Conservation (phyloP, 345 rosid genomes). For the Capsella bursapastoris region DNA sequence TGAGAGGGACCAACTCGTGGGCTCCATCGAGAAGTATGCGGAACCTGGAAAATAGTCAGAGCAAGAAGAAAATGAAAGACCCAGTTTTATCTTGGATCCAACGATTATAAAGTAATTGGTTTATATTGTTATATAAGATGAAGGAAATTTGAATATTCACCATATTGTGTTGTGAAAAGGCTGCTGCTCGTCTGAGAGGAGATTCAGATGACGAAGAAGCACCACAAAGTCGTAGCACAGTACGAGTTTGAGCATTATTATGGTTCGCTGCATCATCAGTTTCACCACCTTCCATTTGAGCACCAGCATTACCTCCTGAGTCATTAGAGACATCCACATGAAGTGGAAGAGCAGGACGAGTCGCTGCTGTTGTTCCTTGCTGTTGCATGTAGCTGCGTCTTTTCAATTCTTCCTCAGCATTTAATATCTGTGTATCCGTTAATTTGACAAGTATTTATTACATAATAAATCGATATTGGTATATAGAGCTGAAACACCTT, state of each 20-base stretch:
- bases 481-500: neutral
- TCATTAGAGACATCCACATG: constrained; percentile 75
- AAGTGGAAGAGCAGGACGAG: constrained; percentile 63
- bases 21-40: constrained; percentile 68
- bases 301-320: constrained; percentile 60
- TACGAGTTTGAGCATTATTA: constrained; percentile 61
- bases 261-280: constrained; percentile 65
- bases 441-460: constrained; percentile 6
- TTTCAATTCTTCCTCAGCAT: constrained; percentile 89
- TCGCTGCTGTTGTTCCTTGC: constrained; percentile 51
- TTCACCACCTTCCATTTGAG: constrained; percentile 75
- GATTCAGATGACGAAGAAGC: constrained; percentile 87
- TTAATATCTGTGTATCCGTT: constrained; percentile 60
- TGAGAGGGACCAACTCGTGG: constrained; percentile 75
- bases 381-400: constrained; percentile 55
- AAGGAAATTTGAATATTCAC: constrained; percentile 44
- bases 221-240: constrained; percentile 70
- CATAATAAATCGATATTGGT: neutral
- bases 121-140: neutral
- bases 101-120: neutral
- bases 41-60: constrained; percentile 46
- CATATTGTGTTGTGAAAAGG: constrained; percentile 61
- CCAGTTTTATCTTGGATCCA: neutral
- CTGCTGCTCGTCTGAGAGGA: constrained; percentile 69
- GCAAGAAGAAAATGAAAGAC: neutral